These are phyloP conservation scores for Psilocybe tampanensis DNA, from an alignment of 768 basidiomycete genomes.

Conservation along the genomic window DNA sequence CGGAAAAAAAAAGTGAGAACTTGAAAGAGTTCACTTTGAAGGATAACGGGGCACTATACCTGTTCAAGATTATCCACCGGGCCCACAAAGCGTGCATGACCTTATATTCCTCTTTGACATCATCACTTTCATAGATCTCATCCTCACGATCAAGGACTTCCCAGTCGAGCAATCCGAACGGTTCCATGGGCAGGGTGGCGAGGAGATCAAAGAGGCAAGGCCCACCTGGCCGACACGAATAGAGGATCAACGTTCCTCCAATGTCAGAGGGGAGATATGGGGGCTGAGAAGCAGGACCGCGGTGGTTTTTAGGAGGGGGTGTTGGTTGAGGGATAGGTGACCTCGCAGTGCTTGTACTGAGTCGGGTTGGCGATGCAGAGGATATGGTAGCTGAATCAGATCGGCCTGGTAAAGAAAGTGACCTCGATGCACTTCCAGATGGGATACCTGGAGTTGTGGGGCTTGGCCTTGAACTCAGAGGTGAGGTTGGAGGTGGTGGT, in stretches of 20 bases:
- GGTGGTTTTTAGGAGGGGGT: slow-evolving; percentile 44
- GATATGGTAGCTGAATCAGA: slow-evolving; percentile 1
- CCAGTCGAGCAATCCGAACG: slow-evolving; percentile 71
- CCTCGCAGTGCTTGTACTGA: background rate
- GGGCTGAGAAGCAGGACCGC: slow-evolving; percentile 51
- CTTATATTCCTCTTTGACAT: slow-evolving; percentile 75
- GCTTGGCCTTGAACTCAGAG: background rate
- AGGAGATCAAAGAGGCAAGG: slow-evolving; percentile 67
- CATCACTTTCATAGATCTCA: slow-evolving; percentile 72
- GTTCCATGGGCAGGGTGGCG: slow-evolving; percentile 56
- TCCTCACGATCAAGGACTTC: slow-evolving; percentile 72
- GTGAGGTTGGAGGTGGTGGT: background rate
- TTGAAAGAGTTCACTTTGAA: background rate
- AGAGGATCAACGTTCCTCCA: slow-evolving; percentile 44
- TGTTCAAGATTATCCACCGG: slow-evolving; percentile 59
- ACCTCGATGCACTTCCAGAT: background rate
- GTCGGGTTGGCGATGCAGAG: background rate
- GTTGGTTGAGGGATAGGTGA: no score
- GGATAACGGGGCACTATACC: no score
- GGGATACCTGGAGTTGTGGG: background rate
- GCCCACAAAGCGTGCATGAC: slow-evolving; percentile 80
- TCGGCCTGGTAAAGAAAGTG: background rate
- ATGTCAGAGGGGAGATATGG: slow-evolving; percentile 57
- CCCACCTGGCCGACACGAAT: slow-evolving; percentile 70
- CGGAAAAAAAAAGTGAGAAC: background rate